Conservation (phyloP, 2,329 filamentous ascomycete species). For the Botrytis squamosa region DNA sequence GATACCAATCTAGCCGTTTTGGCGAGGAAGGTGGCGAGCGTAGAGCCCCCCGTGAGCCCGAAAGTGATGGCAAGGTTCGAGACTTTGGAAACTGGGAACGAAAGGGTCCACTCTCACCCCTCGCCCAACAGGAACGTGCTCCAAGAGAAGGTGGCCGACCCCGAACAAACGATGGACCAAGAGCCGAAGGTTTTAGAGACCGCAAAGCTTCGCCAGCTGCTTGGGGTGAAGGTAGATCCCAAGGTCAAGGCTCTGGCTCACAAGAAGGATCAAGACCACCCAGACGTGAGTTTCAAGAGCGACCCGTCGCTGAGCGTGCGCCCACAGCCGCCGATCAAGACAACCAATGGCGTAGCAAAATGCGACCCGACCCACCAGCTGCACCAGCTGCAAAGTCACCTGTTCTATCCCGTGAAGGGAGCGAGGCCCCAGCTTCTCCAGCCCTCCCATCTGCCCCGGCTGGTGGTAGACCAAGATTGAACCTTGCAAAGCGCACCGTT, state of each 20-base stretch:
- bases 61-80: constrained; percentile 71
- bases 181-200: constrained; percentile 58
- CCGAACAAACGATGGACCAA: constrained; percentile 59
- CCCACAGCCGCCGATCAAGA: constrained; percentile 90
- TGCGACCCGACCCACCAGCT: constrained; percentile 70
- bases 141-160: constrained; percentile 59
- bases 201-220: constrained; percentile 69
- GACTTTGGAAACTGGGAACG: constrained; percentile 93
- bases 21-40: constrained; percentile 62
- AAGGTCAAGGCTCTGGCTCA: constrained; percentile 42
- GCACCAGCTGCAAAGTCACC: constrained; percentile 54
- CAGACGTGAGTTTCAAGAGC: constrained; percentile 71
- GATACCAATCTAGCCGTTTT: constrained; percentile 33
- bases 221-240: constrained; percentile 66
- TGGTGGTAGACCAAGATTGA: constrained; percentile 70
- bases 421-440: constrained; percentile 72
- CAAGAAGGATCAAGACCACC: constrained; percentile 79
- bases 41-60: constrained; percentile 65
- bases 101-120: constrained; percentile 83
- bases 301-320: constrained; percentile 63
- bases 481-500: constrained; percentile 88
- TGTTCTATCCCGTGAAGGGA: constrained; percentile 68
- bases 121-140: constrained; percentile 52
- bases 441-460: constrained; percentile 57
- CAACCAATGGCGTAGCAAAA: constrained; percentile 86